A percentile compares a stretch with the other conserved stretches of the same genome.
phyloP scores from a whole-genome alignment of 768 basidiomycete species.

The Boletales sp. region DNA sequence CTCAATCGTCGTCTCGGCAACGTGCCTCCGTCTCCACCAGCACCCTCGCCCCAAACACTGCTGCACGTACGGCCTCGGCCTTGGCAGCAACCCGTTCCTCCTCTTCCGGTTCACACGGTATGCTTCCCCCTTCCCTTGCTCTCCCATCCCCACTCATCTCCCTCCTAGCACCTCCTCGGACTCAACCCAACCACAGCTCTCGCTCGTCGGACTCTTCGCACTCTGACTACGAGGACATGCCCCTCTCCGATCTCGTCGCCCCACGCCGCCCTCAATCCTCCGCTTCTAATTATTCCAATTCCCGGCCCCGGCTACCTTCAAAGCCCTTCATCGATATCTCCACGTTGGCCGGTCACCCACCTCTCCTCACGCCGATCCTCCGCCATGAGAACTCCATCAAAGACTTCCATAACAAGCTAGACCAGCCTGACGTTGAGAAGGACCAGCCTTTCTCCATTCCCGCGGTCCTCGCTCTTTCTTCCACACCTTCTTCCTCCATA shows the following conservation, averaged over 20 bases:
- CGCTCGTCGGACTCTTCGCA: slow-evolving; percentile 32
- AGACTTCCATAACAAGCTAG: slow-evolving; percentile 13
- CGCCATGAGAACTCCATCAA: slow-evolving; percentile 28
- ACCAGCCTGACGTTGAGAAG: slow-evolving; percentile 19
- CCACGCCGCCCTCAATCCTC: slow-evolving; percentile 70
- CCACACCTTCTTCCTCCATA: slow-evolving; percentile 17
- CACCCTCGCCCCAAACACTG: slow-evolving; percentile 49
- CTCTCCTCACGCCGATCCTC: slow-evolving; percentile 28
- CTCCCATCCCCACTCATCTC: background rate
- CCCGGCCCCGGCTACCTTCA: slow-evolving; percentile 29
- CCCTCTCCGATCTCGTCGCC: slow-evolving; percentile 57
- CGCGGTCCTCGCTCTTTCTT: slow-evolving; percentile 18
- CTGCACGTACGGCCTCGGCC: slow-evolving; percentile 48
- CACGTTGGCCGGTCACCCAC: slow-evolving; percentile 34
- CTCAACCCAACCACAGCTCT: slow-evolving; percentile 21
- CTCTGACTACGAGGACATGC: slow-evolving; percentile 55
- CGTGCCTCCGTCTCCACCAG: slow-evolving; percentile 59
- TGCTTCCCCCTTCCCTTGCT: slow-evolving; percentile 10
- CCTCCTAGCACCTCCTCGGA: slow-evolving; percentile 1
- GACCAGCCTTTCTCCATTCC: slow-evolving; percentile 31
- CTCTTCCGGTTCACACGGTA: slow-evolving; percentile 28
- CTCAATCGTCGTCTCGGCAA: slow-evolving; percentile 19
- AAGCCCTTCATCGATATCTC: slow-evolving; percentile 44
- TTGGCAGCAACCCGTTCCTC: slow-evolving; percentile 33
- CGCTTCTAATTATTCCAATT: slow-evolving; percentile 30